Evolutionary conservation across 2,329 filamentous ascomycete genomes (phyloP).

Genomic region (Calonectria ilicicola): DNA sequence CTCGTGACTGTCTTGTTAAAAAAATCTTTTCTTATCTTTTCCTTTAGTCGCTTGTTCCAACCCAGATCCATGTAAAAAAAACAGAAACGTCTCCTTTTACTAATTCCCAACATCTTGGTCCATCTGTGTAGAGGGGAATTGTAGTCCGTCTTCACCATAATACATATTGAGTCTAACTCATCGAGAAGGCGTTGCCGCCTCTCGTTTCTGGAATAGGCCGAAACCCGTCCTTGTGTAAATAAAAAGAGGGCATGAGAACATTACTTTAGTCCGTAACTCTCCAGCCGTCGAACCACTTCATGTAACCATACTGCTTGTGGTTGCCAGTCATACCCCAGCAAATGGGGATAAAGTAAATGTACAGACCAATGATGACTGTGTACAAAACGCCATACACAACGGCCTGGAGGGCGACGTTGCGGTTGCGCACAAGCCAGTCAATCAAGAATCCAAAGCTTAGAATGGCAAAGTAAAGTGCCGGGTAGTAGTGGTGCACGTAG

Average conservation of each 20-base stretch:
- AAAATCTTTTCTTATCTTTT: slow-evolving; percentile 35
- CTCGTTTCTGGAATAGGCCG: slow-evolving; percentile 18
- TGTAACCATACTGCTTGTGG: slow-evolving; percentile 86
- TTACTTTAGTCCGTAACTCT: slow-evolving; percentile 74
- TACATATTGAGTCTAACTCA: slow-evolving; percentile 22
- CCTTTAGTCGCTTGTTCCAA: slow-evolving; percentile 36
- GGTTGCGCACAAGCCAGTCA: slow-evolving; percentile 82
- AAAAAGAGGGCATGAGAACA: background rate
- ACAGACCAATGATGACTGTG: slow-evolving; percentile 79
- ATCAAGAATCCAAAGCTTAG: slow-evolving; percentile 87
- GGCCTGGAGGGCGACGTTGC: slow-evolving; percentile 73
- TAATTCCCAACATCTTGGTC: slow-evolving; percentile 30
- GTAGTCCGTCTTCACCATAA: slow-evolving; percentile 21
- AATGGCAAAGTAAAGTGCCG: slow-evolving; percentile 97
- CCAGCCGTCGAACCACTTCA: slow-evolving; percentile 95
- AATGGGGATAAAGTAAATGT: slow-evolving; percentile 91
- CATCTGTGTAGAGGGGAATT: slow-evolving; percentile 25
- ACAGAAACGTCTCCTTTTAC: slow-evolving; percentile 23
- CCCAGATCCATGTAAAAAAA: slow-evolving; percentile 31
- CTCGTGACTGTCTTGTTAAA: slow-evolving; percentile 34
- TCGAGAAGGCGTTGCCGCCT: slow-evolving; percentile 27
- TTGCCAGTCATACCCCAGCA: slow-evolving; percentile 95
- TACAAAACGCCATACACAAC: slow-evolving; percentile 82
- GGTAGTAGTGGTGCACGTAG: slow-evolving; percentile 99
- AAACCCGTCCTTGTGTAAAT: slow-evolving; percentile 21